Percentiles rank a stretch among this genome's conserved stretches.
Evolutionary conservation across 73 alveolate species (phyloP).

Genomic region (Tetrahymena thermophila): DNA sequence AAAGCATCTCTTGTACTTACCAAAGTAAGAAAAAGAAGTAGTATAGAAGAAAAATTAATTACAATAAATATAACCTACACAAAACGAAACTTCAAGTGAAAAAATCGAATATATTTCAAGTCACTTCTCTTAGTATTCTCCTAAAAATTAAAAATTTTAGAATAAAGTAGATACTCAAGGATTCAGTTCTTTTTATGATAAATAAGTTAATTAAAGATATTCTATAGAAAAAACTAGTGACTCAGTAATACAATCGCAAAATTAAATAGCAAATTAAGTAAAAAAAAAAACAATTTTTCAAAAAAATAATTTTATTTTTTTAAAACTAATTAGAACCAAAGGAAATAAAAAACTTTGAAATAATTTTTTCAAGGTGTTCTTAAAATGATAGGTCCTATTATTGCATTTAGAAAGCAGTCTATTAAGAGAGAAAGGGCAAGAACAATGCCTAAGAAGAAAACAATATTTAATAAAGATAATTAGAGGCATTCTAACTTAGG

Average conservation of each 20-base stretch:
- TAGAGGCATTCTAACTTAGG: neutral
- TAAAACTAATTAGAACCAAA: neutral
- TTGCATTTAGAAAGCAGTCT: neutral
- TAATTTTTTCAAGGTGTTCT: neutral
- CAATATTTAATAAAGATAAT: neutral
- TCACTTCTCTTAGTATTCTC: neutral
- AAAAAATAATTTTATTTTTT: neutral
- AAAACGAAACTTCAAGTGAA: neutral
- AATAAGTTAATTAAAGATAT: too few relatives aligned
- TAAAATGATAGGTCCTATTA: neutral
- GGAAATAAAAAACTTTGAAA: neutral
- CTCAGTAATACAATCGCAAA: neutral
- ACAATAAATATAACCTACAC: neutral
- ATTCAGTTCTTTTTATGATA: neutral
- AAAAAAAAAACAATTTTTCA: too few relatives aligned
- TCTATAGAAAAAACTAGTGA: too few relatives aligned
- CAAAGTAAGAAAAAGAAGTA: neutral
- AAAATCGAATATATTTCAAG: neutral
- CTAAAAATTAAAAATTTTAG: neutral
- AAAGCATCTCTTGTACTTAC: neutral
- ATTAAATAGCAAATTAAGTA: neutral
- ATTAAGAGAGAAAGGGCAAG: neutral
- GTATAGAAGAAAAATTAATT: too few relatives aligned
- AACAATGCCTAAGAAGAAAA: neutral
- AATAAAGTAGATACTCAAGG: neutral